Evolutionary conservation across 768 basidiomycete species (phyloP).

Genomic region (Lactarius hengduanensis): DNA sequence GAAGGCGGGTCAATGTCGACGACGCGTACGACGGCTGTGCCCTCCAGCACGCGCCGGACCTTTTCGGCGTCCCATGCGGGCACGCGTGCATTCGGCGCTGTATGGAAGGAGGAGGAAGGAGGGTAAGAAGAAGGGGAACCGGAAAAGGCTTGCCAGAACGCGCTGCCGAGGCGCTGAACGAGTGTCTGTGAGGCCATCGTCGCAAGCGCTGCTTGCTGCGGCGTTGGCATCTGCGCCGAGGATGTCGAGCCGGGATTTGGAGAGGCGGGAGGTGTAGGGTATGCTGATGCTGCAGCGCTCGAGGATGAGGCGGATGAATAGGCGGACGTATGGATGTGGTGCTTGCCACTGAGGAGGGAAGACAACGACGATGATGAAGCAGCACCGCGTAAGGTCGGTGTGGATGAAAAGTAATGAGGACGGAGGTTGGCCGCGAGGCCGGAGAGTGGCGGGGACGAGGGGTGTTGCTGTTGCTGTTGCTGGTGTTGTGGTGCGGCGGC

Average conservation of each 20-base stretch:
- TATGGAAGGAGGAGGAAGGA: constrained; percentile 13
- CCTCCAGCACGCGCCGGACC: constrained; percentile 77
- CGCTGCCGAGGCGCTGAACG: constrained; percentile 61
- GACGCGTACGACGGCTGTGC: constrained; percentile 73
- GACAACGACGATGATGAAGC: constrained; percentile 30
- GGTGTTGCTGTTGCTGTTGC: constrained; percentile 36
- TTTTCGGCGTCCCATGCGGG: constrained; percentile 64
- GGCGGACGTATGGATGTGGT: background rate
- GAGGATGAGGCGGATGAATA: constrained; percentile 25
- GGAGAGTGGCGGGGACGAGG: constrained; percentile 30
- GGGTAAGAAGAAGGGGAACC: constrained; percentile 40
- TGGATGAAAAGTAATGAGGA: constrained; percentile 42
- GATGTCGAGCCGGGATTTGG: constrained; percentile 38
- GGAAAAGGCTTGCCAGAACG: constrained; percentile 90
- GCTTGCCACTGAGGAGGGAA: constrained; percentile 49
- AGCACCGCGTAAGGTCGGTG: constrained; percentile 24
- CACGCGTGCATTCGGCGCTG: background rate
- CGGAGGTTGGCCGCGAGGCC: constrained; percentile 36
- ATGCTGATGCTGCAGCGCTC: constrained; percentile 29
- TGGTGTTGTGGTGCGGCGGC: constrained; percentile 42
- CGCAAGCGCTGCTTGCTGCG: constrained; percentile 56
- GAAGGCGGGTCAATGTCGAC: constrained; percentile 63
- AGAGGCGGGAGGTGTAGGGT: constrained; percentile 47
- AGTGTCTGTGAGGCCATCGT: constrained; percentile 80
- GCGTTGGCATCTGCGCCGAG: constrained; percentile 35